Evolutionary conservation across 1,284 basidiomycete genomes (phyloP), one percentile per base, ranked within the genome.

Genomic region (Sphaerobolus stellatus): DNA sequence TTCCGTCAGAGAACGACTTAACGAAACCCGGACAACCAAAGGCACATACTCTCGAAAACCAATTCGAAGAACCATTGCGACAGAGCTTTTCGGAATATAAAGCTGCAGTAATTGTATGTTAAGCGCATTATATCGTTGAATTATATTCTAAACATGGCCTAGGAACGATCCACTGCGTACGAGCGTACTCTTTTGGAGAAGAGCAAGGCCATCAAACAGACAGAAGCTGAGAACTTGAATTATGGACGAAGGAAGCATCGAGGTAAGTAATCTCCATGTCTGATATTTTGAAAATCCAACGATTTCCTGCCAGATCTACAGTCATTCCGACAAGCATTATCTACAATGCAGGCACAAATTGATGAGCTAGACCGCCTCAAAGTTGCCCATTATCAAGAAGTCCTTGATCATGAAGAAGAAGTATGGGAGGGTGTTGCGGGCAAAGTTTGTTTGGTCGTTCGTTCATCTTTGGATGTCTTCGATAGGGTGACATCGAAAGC

Each of bases 381-480:
- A 65, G 80, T 73, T 3, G 77, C 81, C 9, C 91, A 94, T 71
- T 94, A 94, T 66, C 81, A 84, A 60, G 90, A 95, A 62, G 94
- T 96, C 52, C 74, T 95, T 51, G 91, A 93, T 56, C 92, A 93
- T 60, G 94, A 98, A 72, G 92, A 96, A 63, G 87, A 94, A 71
- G 85, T 92, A 5, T 98, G 95, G 95, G 84, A 93, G 62, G 84
- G 85, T 14, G 90, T 97, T 11, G 84, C 94, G 64, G 81, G 79
- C 59, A 94, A 94, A 75, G 76, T 85, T 48, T 89, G 84, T 64
- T 71, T 90, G 24, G 84, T 82, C 6, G 86, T 92, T 51, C 84
- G 90, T 46, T 88, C 88, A 20, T 87, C 87, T 2, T 81, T 92
- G 80, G 89, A 90, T 61, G 76, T 90, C 7, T 89, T 90, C 62